Percentiles rank a stretch among this genome's conserved stretches.
Conservation (phyloP, 2,329 filamentous ascomycete species). For the Fusarium duplospermum region DNA sequence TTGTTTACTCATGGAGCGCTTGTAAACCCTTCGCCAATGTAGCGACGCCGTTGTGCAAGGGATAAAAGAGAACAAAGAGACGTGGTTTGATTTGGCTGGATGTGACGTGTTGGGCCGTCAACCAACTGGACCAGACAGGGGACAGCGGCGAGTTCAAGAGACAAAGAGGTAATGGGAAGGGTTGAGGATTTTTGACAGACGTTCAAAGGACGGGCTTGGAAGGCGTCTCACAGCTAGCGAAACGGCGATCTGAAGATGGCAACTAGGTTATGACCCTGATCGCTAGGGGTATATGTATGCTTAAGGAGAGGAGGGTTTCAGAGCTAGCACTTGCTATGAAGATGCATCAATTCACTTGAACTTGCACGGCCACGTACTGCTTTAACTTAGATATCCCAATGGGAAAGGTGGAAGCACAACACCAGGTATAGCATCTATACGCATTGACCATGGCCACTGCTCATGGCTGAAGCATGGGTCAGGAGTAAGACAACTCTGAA, state of each 20-base stretch:
- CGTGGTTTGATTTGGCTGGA: not conserved
- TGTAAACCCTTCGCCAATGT: not conserved
- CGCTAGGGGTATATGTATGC: not conserved
- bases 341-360: not conserved
- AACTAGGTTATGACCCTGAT: not conserved
- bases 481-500: not conserved
- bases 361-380: not conserved
- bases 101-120: not conserved
- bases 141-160: not conserved
- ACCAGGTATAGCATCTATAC: not conserved
- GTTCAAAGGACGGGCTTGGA: not conserved
- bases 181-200: not conserved
- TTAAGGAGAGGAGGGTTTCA: not conserved
- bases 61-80: constrained; percentile 15
- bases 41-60: not conserved
- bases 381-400: not conserved
- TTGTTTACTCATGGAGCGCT: not conserved
- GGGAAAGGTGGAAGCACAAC: not conserved
- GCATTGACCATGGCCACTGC: not conserved
- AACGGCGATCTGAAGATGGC: not conserved
- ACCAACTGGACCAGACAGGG: not conserved
- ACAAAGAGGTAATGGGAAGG: not conserved
- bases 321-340: not conserved
- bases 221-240: not conserved
- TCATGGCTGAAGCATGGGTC: not conserved